These are phyloP conservation scores for Dactylonectria macrodidyma DNA, from an alignment of 2,329 filamentous ascomycete species.

Conservation along the genomic window DNA sequence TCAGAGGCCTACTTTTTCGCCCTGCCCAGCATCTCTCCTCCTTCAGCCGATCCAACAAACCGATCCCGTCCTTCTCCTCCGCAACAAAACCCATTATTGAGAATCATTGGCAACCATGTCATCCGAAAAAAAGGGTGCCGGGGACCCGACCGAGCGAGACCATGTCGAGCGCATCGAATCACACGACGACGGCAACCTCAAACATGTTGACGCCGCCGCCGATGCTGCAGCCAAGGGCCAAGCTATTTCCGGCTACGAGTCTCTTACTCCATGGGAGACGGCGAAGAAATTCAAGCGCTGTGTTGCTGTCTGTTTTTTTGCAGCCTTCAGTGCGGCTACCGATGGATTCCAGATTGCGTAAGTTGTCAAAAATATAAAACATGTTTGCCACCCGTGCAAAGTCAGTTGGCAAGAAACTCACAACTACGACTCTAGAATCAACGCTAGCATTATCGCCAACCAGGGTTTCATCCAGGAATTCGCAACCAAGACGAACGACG, in stretches of 20 bases:
- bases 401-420: background rate
- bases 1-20: too few species aligned
- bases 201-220: constrained; percentile 31
- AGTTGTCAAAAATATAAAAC: background rate
- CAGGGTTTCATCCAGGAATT: constrained; percentile 33
- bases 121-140: too few species aligned
- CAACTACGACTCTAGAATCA: constrained; percentile 17
- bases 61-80: too few species aligned
- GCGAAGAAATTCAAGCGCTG: constrained; percentile 46
- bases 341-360: constrained; percentile 48
- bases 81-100: too few species aligned
- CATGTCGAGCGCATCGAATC: too few species aligned
- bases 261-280: constrained; percentile 46
- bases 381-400: too few species aligned
- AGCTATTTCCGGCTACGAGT: constrained; percentile 47
- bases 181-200: too few species aligned
- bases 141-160: too few species aligned
- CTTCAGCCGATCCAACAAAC: too few species aligned
- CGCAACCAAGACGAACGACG: constrained; percentile 29
- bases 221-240: constrained; percentile 47
- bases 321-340: constrained; percentile 33
- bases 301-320: constrained; percentile 44
- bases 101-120: too few species aligned
- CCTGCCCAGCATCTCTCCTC: too few species aligned
- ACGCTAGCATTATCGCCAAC: constrained; percentile 37